Percentiles rank a stretch among this genome's conserved stretches.
These are phyloP conservation scores for Pythium aristosporum DNA, from an alignment of 352 stramenopile genomes.

Conservation along the genomic window DNA sequence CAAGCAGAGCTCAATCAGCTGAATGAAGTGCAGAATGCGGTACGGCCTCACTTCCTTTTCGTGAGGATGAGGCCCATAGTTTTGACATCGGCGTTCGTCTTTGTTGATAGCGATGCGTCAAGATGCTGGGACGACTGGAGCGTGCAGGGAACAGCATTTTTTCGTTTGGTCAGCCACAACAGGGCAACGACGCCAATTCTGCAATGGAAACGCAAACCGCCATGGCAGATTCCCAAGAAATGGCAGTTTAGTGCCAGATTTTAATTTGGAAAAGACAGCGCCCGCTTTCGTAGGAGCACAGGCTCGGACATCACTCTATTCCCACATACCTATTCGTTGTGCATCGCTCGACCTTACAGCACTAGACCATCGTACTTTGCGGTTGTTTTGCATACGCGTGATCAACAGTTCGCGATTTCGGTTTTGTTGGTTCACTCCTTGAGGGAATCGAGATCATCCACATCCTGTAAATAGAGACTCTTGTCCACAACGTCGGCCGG, in stretches of 20 bases:
- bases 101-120: conserved; percentile 14
- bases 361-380: no score
- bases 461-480: conserved; percentile 81
- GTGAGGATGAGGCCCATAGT: background rate
- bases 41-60: conserved; percentile 9
- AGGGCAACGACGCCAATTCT: background rate
- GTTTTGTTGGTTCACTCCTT: conserved; percentile 53
- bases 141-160: conserved; percentile 23
- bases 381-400: background rate
- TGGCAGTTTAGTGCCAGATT: conserved; percentile 1
- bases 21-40: conserved; percentile 50
- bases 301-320: conserved; percentile 32
- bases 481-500: conserved; percentile 77
- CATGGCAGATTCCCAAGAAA: conserved; percentile 9
- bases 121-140: conserved; percentile 21
- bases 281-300: conserved; percentile 19
- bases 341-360: background rate
- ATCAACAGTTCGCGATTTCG: background rate
- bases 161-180: conserved; percentile 10
- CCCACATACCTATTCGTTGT: conserved; percentile 29
- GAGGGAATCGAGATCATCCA: conserved; percentile 70
- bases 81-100: background rate
- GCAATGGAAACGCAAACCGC: background rate
- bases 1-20: conserved; percentile 64
- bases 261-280: conserved; percentile 7